A percentile compares a stretch with the other conserved stretches of the same genome.
Evolutionary conservation across 495 filamentous ascomycete genomes (phyloP).

Genomic region (Lentithecium fluviatile): DNA sequence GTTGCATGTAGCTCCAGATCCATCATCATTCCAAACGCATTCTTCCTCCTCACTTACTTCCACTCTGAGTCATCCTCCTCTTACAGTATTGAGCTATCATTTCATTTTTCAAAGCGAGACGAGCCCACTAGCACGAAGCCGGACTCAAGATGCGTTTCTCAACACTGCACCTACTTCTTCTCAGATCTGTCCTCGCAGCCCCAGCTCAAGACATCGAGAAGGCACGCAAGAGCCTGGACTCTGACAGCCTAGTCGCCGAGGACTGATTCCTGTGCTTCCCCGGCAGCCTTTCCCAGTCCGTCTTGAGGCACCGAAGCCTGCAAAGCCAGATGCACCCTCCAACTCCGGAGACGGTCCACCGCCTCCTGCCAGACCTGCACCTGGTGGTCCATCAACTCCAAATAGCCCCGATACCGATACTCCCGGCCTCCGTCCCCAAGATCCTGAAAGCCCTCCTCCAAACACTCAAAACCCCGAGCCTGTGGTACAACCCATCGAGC

Average conservation of each 20-base stretch:
- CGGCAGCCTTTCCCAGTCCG: background rate
- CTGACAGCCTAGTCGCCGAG: background rate
- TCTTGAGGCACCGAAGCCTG: background rate
- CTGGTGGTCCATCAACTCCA: background rate
- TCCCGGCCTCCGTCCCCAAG: too few species aligned
- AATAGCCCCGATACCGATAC: background rate
- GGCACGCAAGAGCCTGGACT: background rate
- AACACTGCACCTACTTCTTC: background rate
- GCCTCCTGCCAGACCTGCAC: background rate
- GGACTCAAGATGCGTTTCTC: background rate
- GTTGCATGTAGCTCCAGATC: too few species aligned
- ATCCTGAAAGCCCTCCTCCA: too few species aligned
- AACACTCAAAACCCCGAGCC: too few species aligned
- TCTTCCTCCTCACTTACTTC: too few species aligned
- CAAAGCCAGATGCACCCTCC: background rate
- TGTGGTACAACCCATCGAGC: too few species aligned
- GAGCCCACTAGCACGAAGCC: too few species aligned
- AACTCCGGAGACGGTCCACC: background rate
- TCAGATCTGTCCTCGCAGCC: background rate
- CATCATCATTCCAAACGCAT: too few species aligned
- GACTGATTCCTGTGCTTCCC: background rate
- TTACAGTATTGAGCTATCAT: too few species aligned
- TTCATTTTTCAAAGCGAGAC: too few species aligned
- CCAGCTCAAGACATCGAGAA: background rate
- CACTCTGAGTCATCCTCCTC: too few species aligned